Base-by-base conservation (phyloP, 2,329 filamentous ascomycete genomes). In the Alternaria burnsii region DNA sequence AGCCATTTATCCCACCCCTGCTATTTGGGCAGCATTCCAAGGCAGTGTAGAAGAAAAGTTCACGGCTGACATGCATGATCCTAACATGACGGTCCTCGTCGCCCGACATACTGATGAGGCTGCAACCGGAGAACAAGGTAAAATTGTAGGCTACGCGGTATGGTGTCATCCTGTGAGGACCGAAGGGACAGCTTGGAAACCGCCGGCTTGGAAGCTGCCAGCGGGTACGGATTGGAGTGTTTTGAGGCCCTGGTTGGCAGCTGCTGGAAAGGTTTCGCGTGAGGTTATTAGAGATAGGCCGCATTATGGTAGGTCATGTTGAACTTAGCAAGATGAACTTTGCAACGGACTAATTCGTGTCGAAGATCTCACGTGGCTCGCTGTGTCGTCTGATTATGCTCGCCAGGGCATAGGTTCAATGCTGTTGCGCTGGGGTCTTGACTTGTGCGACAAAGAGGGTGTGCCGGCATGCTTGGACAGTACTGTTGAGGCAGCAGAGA, bases 331-430 rank as follows among this genome's bases (percentile, higher is more conserved):
- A 26, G 18, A 30, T n/a, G 10, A 20, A 34, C 34, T 18, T 34
- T 22, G 24, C 14, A 18, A 38, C 38, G 7, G 36, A 30, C 43
- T 53, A 20, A 22, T 24, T 41, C 26, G 3, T 18, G 20, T 14
- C 18, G 22, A 34, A 62, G 59, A 62, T 28, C 59, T 62, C 18
- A 46, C 44, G 36, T 62, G 56, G 50, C 52, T 62, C 38, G 59
- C 55, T 9, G 51, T 62, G 24, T 53, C 55, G 18, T 22, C 55
- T n/a, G 40, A 26, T 34, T 41, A 59, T 48, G 46, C 40, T 34
- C 55, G 55, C 10, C 52, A 32, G 18, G 59, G 59, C 18, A 38
- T 59, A 12, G 59, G 59, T 34, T 55, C 18, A 3, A 18, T 30
- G 41, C 18, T 62, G n/a, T 50, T 62, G 11, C 32, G 20, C 8